Evolutionary conservation across 2,329 filamentous ascomycete species (phyloP).

Genomic region (Alternaria postmessia): DNA sequence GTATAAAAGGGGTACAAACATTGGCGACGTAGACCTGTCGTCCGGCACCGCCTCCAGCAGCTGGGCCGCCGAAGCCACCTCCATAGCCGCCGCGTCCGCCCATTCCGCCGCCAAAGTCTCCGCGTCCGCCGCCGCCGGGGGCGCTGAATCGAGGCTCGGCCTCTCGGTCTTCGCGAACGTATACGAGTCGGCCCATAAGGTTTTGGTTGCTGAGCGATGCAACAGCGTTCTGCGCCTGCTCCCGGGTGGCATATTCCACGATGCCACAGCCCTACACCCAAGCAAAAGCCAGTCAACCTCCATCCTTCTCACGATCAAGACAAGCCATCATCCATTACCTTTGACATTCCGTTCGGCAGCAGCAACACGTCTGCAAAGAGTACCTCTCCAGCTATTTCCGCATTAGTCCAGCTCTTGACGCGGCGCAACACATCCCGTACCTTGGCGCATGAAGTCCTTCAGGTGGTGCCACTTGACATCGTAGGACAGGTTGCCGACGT

Average conservation of each 20-base stretch:
- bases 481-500: conserved; percentile 98
- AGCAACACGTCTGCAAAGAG: conserved; percentile 99
- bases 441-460: conserved; percentile 99
- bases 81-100: conserved; percentile 55
- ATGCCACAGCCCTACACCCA: conserved; percentile 99
- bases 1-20: conserved; percentile 71
- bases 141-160: conserved; percentile 95
- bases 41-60: conserved; percentile 71
- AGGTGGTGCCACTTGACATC: conserved; percentile 99
- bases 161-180: conserved; percentile 98
- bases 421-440: conserved; percentile 63
- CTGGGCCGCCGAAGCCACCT: conserved; percentile 58
- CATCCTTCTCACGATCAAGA: conserved; percentile 78
- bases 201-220: conserved; percentile 99
- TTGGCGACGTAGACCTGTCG: conserved; percentile 98
- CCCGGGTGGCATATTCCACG: conserved; percentile 99
- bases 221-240: conserved; percentile 98
- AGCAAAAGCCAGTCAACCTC: conserved; percentile 97
- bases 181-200: conserved; percentile 97
- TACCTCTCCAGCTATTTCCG: conserved; percentile 87
- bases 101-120: conserved; percentile 57
- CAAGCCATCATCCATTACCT: conserved; percentile 98
- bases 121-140: conserved; percentile 62
- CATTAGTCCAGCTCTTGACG: conserved; percentile 44
- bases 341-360: conserved; percentile 99